Evolutionary conservation across 2,329 filamentous ascomycete genomes (phyloP).

Genomic region (Arthrobotrys pseudoclavata): DNA sequence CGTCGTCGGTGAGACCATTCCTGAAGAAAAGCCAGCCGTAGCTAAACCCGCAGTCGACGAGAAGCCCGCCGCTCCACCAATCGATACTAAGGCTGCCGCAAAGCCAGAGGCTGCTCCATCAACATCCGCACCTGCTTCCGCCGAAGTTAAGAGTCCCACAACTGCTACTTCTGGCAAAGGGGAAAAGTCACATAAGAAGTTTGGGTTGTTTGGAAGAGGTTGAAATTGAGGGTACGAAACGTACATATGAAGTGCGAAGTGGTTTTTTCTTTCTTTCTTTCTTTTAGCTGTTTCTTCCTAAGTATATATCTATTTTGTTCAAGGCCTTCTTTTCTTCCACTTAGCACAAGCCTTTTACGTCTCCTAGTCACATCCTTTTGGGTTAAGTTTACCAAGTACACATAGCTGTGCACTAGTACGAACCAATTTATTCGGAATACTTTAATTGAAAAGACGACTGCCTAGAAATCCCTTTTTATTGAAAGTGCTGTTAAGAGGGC

Average conservation of each 20-base stretch:
- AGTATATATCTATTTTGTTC: slow-evolving; percentile 13
- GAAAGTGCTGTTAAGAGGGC: background rate
- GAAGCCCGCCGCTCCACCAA: slow-evolving; percentile 45
- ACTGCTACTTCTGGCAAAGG: slow-evolving; percentile 41
- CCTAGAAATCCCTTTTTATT: background rate
- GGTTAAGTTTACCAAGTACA: slow-evolving; percentile 1
- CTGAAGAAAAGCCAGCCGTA: slow-evolving; percentile 47
- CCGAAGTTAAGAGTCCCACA: slow-evolving; percentile 34
- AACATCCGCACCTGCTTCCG: slow-evolving; percentile 27
- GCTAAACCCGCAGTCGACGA: slow-evolving; percentile 38
- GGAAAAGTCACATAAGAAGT: slow-evolving; percentile 50
- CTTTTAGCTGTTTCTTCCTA: background rate
- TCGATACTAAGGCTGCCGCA: slow-evolving; percentile 38
- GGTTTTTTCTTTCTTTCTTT: background rate
- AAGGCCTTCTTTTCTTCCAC: background rate
- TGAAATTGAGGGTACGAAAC: background rate
- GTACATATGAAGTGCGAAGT: slow-evolving; percentile 1
- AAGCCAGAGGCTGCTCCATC: slow-evolving; percentile 27
- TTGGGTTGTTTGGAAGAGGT: slow-evolving; percentile 48
- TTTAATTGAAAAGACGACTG: background rate
- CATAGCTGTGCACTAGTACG: background rate
- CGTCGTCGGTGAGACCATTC: slow-evolving; percentile 25
- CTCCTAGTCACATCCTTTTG: background rate
- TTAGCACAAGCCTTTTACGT: background rate
- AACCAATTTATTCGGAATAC: background rate